Base-by-base conservation (phyloP, 192 early-diverging fungal genomes). In the Coemansia sp. region DNA sequence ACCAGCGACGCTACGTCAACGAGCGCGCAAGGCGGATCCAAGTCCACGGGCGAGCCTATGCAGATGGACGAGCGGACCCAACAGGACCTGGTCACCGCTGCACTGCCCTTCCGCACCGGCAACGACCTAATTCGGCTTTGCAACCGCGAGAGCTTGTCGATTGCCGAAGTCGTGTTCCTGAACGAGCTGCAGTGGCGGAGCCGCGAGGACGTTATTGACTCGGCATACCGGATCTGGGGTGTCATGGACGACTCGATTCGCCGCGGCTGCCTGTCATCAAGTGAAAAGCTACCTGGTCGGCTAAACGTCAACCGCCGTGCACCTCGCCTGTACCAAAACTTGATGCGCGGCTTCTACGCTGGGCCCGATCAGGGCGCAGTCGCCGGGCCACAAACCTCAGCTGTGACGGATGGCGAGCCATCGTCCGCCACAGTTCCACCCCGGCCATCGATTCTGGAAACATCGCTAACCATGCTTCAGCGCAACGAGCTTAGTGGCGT, bases 121-220 rank as follows among this genome's bases (percentile, higher is more conserved):
- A 75, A 81, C 28, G 87, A 87, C 40, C 62, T 97, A 29, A 64
- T 97, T 28, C 75, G 87, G 29, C 80, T 92, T 22, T 97, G 95
- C 66, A 67, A 85, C 51, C 80, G 86, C 36, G 84, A 93, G 62
- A 77, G 86, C 50, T 79, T 94, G 78, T 83, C 89, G 20, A 97
- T 97, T 69, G 91, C 95, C n/a, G 89, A 97, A 60, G 90, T 97
- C 0, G 95, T 97, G 1, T 94, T 86, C 58, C 81, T 89, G 54
- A 97, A 97, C 62, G 94, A 97, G 61, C 81, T 94, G 11, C 87
- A 88, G 30, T 97, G 94, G 94, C 67, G 91, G 27, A 84, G 79
- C 19, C 81, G 86, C 29, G 85, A 85, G 15, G 90, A 95, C 44
- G 90, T 97, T 44, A 77, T 84, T 56, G 63, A 79, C 52, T 74